phyloP scores from a whole-genome alignment of 2,329 filamentous ascomycete genomes.

The Elsinoe australis region DNA sequence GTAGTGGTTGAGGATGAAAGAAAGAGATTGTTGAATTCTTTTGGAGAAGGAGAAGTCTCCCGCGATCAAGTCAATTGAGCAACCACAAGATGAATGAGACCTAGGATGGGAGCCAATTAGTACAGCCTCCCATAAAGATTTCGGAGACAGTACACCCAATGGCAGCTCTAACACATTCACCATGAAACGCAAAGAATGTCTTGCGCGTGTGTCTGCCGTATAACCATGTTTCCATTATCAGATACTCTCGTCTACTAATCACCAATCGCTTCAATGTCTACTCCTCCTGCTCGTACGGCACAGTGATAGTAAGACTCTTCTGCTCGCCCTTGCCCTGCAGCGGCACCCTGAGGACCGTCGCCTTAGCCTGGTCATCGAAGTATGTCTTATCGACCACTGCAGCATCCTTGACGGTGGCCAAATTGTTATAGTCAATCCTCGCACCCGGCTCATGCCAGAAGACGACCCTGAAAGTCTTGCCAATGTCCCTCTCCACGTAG shows the following conservation, averaged over 20 bases:
- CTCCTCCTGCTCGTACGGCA: slow-evolving; percentile 1
- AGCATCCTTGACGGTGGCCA: slow-evolving; percentile 6
- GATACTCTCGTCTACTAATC: background rate
- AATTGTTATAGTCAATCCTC: background rate
- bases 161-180: too few species aligned
- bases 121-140: too few species aligned
- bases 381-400: background rate
- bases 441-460: slow-evolving; percentile 10
- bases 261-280: too few species aligned
- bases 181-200: too few species aligned
- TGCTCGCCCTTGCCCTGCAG: slow-evolving; percentile 4
- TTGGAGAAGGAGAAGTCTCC: too few species aligned
- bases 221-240: background rate
- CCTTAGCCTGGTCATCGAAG: background rate
- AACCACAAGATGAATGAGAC: too few species aligned
- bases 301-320: slow-evolving; percentile 9
- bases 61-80: too few species aligned
- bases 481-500: slow-evolving; percentile 1
- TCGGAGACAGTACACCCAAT: too few species aligned
- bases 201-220: background rate
- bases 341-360: slow-evolving; percentile 10
- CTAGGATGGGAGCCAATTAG: too few species aligned
- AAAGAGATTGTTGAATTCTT: too few species aligned
- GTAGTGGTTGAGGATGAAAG: too few species aligned
- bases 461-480: slow-evolving; percentile 9